Conservation (phyloP, 2,329 filamentous ascomycete genomes). For the Aspergillus sp. region DNA sequence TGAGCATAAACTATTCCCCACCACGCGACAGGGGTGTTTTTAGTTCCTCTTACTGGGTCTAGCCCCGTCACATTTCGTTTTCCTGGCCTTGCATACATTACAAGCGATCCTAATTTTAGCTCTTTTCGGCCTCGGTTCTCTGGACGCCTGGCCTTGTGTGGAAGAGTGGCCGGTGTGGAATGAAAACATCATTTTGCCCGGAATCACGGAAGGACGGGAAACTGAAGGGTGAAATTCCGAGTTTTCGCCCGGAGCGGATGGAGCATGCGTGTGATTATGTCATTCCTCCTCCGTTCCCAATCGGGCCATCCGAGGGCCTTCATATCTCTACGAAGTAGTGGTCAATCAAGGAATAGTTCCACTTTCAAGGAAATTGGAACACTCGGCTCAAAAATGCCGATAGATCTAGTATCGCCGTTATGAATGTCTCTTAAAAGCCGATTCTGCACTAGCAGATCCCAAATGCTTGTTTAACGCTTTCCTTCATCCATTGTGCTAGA, state of each 20-base stretch:
- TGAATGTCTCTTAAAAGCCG: neutral
- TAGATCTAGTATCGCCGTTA: neutral
- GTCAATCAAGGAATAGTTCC: neutral
- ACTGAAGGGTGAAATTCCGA: neutral
- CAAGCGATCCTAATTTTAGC: neutral
- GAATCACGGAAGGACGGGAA: neutral
- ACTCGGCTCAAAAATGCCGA: neutral
- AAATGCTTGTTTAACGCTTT: no score
- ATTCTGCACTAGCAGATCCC: no score
- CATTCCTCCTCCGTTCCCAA: neutral
- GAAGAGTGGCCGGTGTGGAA: neutral
- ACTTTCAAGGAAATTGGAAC: neutral
- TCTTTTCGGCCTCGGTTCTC: neutral
- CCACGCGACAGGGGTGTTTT: neutral
- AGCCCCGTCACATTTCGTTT: neutral
- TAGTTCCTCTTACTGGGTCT: neutral
- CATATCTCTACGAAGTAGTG: no score
- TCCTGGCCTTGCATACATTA: neutral
- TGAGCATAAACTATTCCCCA: neutral
- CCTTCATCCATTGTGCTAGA: no score
- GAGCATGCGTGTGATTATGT: neutral
- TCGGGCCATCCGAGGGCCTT: neutral
- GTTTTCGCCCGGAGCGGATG: neutral
- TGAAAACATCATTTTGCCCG: neutral
- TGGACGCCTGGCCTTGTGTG: neutral